Conservation (phyloP, 2,329 filamentous ascomycete species). For the Cercospora citrullina region DNA sequence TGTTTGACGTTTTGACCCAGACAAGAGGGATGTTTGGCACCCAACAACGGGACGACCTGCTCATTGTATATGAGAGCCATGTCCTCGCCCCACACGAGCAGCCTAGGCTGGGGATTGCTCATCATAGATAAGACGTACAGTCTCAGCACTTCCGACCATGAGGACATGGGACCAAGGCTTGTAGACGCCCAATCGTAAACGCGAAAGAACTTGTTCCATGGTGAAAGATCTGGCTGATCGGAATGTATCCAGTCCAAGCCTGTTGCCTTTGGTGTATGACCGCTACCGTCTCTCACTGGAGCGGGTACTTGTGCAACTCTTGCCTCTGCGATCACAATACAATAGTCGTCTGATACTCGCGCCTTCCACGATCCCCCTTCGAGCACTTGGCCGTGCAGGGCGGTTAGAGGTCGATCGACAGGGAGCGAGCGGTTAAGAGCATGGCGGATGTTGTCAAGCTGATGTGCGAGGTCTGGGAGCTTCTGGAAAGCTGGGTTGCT, state of each 20-base stretch:
- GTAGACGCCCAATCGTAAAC: slow-evolving; percentile 36
- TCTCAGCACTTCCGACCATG: slow-evolving; percentile 33
- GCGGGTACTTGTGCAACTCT: slow-evolving; percentile 3
- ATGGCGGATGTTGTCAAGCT: slow-evolving; percentile 16
- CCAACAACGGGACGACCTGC: slow-evolving; percentile 32
- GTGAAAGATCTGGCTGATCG: slow-evolving; percentile 25
- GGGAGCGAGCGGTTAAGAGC: slow-evolving; percentile 11
- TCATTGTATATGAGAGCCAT: slow-evolving; percentile 38
- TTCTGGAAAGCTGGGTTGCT: slow-evolving; percentile 23
- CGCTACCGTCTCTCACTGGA: not conserved
- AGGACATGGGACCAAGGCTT: slow-evolving; percentile 32
- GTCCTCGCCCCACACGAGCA: slow-evolving; percentile 39
- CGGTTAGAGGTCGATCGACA: not conserved
- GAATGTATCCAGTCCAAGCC: slow-evolving; percentile 35
- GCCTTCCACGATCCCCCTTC: slow-evolving; percentile 23
- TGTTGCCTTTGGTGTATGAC: not conserved
- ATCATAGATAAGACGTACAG: slow-evolving; percentile 31
- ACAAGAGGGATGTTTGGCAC: slow-evolving; percentile 29
- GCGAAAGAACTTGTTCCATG: slow-evolving; percentile 32
- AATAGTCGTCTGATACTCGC: slow-evolving; percentile 19
- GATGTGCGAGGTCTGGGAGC: slow-evolving; percentile 3
- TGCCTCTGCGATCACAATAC: slow-evolving; percentile 14
- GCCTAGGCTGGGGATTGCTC: slow-evolving; percentile 36
- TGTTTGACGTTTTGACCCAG: slow-evolving; percentile 26
- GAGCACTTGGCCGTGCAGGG: slow-evolving; percentile 19